phyloP scores from a whole-genome alignment of 2,329 filamentous ascomycete species.

The Trichoderma atroviride region DNA sequence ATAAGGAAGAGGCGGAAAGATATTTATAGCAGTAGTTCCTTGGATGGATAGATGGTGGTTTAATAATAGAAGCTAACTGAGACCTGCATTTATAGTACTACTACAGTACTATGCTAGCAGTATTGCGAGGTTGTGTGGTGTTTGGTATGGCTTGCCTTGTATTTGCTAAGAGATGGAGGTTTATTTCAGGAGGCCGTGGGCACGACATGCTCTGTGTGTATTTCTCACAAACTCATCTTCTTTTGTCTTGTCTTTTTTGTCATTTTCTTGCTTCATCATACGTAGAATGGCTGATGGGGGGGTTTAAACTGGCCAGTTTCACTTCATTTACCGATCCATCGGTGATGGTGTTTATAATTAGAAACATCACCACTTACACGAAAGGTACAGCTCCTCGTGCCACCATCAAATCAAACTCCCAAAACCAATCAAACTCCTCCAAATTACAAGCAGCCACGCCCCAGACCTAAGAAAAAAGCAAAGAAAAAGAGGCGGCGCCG shows the following conservation, averaged over 20 bases:
- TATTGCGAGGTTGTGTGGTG: not conserved
- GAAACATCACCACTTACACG: not conserved
- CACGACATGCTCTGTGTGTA: not conserved
- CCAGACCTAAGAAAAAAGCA: not conserved
- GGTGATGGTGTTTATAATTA: not conserved
- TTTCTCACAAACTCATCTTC: not conserved
- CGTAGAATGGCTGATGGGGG: not conserved
- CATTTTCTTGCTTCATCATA: not conserved
- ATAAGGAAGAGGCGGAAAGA: not conserved
- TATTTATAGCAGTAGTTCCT: not conserved
- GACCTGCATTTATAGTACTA: not conserved
- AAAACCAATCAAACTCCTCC: not conserved
- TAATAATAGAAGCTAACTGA: not conserved
- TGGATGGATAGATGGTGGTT: not conserved
- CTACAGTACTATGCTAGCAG: not conserved
- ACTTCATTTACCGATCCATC: not conserved
- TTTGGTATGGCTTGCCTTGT: not conserved
- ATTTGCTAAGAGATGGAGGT: not conserved
- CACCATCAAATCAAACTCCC: not conserved
- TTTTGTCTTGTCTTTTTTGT: not conserved
- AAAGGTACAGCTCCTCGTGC: not conserved
- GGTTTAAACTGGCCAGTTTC: not conserved
- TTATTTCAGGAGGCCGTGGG: not conserved
- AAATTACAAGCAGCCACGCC: not conserved
- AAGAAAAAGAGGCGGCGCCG: not conserved